A percentile compares a stretch with the other conserved stretches of the same genome.
Conservation (phyloP, 148 eudicot genomes). For the Camellia japonica region DNA sequence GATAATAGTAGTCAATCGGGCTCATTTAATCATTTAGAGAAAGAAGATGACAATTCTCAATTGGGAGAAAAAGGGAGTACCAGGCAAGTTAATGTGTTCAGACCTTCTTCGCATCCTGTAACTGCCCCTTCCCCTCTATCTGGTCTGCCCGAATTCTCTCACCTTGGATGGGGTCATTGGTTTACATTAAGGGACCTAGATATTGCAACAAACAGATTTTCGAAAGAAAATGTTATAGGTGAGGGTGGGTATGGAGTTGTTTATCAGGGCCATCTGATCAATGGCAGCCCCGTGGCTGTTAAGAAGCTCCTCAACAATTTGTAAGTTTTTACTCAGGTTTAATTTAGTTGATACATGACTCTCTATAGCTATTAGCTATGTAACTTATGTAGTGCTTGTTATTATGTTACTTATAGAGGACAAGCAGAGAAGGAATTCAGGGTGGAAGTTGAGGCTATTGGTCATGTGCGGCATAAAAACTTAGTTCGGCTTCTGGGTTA, state of each 20-base stretch:
- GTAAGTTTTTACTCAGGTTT: constrained; percentile 37
- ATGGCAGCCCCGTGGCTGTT: constrained; percentile 76
- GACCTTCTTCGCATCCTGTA: constrained; percentile 30
- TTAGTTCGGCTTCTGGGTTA: constrained; percentile 80
- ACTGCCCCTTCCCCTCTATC: constrained; percentile 57
- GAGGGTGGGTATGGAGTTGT: constrained; percentile 92
- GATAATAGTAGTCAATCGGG: constrained; percentile 45
- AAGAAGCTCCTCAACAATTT: constrained; percentile 78
- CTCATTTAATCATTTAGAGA: constrained; percentile 39
- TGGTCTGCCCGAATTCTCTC: constrained; percentile 80
- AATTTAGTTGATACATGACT: not conserved
- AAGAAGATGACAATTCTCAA: constrained; percentile 32
- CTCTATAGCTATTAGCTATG: not conserved
- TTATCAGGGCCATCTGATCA: constrained; percentile 60
- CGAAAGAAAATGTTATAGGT: constrained; percentile 68
- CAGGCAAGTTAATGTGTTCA: constrained; percentile 18
- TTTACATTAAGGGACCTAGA: constrained; percentile 83
- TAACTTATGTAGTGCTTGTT: not conserved
- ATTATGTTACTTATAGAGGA: constrained; percentile 41
- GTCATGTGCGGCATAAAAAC: constrained; percentile 89
- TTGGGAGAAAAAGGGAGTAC: constrained; percentile 47
- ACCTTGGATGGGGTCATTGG: constrained; percentile 93
- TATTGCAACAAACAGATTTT: constrained; percentile 61
- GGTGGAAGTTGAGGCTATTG: constrained; percentile 93
- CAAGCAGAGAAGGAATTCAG: constrained; percentile 89